Conservation (phyloP, 345 rosid genomes). For the Lumnitzera littorea region DNA sequence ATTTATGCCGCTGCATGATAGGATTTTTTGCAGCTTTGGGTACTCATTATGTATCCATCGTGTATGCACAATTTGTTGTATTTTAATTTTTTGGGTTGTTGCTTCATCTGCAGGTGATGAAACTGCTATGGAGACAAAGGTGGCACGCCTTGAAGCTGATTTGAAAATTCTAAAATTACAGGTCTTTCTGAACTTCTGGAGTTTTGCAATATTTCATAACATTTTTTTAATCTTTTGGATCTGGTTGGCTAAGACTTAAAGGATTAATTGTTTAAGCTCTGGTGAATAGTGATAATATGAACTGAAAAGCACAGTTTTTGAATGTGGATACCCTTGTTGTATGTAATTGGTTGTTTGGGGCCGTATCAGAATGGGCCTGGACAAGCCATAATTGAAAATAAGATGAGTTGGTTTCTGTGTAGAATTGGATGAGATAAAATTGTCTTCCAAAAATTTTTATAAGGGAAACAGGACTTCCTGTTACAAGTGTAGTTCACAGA, state of each 20-base stretch:
- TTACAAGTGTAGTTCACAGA: no score
- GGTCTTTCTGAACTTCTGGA: constrained; percentile 24
- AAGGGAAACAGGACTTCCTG: no score
- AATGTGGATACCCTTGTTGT: no score
- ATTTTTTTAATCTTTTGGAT: no score
- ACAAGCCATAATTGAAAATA: neutral
- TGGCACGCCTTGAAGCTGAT: constrained; percentile 80
- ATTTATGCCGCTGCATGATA: neutral
- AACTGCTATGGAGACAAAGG: constrained; percentile 39
- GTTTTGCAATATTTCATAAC: neutral
- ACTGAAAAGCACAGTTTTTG: no score
- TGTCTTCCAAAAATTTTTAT: no score
- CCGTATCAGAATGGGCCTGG: no score
- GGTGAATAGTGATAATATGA: no score
- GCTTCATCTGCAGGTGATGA: constrained; percentile 27
- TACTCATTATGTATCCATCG: neutral
- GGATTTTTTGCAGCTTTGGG: neutral
- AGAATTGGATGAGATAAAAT: no score
- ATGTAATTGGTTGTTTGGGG: no score
- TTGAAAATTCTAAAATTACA: constrained; percentile 76
- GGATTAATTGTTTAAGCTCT: no score
- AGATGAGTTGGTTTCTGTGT: neutral
- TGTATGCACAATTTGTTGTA: neutral
- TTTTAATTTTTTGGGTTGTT: neutral
- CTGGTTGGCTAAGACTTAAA: no score